Evolutionary conservation across 164 flowering plant genomes (phyloP), one percentile per base, ranked within the genome.

Genomic region (Magnolia changhungtana): DNA sequence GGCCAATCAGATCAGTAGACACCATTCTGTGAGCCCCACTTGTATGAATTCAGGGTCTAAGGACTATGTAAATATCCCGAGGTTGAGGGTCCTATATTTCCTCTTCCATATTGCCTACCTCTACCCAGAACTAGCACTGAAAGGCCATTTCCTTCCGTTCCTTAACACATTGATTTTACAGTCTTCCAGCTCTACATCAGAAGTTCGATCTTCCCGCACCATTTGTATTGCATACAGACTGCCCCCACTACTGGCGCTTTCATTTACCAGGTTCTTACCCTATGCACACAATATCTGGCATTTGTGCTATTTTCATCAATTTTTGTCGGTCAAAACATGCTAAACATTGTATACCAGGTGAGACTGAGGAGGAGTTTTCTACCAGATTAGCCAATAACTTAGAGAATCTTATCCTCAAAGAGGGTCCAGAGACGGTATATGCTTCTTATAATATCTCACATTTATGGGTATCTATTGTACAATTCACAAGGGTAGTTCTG

Each of bases 221-320:
- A 49, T 94, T 96, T 85, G 95, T 96, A 19, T 76, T 94, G 80
- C 99, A 96, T 74, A 91, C 97, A 8, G 98, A 96, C 80, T 96
- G 99, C 77, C 99, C 99, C 61, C 99, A 96, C 77, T 94, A 94
- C 78, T 94, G 99, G 99, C 93, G 99, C 14, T 90, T 77, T 80
- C 98, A 94, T 84, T 89, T 87, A 69, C 97, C 97, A 89, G 98
- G 99, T 96, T 78, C 50, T 65, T 29, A 29, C 68, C 29, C 64
- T 68, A 66, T 65, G 27, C 24, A n/a, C 52, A 11, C 27, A 24
- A 50, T 72, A 13, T 72, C 11, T 45, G 23, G 2, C 11, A 21
- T 19, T 4, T 24, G 6, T 11, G 58, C 18, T 11, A 49, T 20
- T 37, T 4, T 37, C 7, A 4, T 70, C 52, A 14, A 2, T 55